Percentiles rank a stretch among this genome's conserved stretches.
phyloP scores from a whole-genome alignment of 2,329 filamentous ascomycete species.

The Nigrospora oryzae region DNA sequence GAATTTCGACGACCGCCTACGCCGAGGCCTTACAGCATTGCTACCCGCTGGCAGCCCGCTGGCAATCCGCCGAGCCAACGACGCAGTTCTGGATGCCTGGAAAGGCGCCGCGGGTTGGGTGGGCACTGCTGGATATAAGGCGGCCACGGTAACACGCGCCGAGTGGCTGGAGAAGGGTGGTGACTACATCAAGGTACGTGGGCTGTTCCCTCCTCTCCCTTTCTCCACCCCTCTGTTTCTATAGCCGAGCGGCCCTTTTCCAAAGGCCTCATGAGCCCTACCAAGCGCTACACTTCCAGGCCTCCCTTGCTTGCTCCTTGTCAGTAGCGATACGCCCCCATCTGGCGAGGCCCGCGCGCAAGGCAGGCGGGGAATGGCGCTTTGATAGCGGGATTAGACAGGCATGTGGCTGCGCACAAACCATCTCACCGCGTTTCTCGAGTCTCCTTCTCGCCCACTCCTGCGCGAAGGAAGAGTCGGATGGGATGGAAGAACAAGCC shows the following conservation, averaged over 20 bases:
- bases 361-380: too few relatives aligned
- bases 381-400: too few relatives aligned
- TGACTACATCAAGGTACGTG: constrained; percentile 79
- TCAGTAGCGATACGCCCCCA: too few relatives aligned
- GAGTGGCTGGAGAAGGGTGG: constrained; percentile 89
- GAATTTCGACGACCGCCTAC: constrained; percentile 77
- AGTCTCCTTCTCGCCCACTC: too few relatives aligned
- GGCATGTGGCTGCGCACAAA: too few relatives aligned
- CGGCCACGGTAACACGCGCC: constrained; percentile 62
- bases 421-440: too few relatives aligned
- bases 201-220: constrained; percentile 4
- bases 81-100: constrained; percentile 85
- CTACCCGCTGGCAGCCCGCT: constrained; percentile 62
- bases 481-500: too few relatives aligned
- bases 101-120: constrained; percentile 86
- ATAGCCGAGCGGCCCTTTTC: too few relatives aligned
- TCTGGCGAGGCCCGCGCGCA: too few relatives aligned
- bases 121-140: constrained; percentile 47
- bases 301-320: neutral
- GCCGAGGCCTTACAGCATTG: constrained; percentile 62
- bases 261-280: neutral
- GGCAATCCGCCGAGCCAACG: constrained; percentile 62
- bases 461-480: too few relatives aligned
- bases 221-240: constrained; percentile 1
- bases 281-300: neutral